Conservation (phyloP, 2,329 filamentous ascomycete genomes). For the Aspergillus terreus region DNA sequence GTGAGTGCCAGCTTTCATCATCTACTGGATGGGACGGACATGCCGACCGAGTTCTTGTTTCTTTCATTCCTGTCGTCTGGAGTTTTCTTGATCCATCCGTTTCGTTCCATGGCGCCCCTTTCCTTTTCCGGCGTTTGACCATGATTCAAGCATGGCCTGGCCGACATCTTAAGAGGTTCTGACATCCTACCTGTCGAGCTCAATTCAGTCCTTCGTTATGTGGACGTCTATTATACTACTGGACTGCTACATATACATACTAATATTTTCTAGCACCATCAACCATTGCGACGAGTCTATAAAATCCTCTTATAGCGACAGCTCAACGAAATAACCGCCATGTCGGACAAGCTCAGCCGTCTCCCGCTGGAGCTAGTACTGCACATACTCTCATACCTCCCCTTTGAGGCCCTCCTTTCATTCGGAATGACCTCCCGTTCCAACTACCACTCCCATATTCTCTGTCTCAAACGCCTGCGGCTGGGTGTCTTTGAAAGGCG, state of each 20-base stretch:
- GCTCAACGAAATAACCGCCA: background rate
- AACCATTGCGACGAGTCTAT: background rate
- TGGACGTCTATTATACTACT: too few species aligned
- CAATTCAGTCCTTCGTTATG: too few species aligned
- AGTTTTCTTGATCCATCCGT: background rate
- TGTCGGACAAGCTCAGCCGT: conserved; percentile 17
- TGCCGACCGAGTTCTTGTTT: background rate
- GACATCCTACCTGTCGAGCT: too few species aligned
- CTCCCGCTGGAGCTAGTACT: conserved; percentile 31
- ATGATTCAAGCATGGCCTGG: background rate
- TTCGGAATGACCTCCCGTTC: conserved; percentile 29
- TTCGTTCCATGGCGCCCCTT: background rate
- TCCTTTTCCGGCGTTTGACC: background rate
- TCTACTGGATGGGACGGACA: too few species aligned
- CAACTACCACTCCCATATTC: conserved; percentile 24
- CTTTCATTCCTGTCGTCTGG: background rate
- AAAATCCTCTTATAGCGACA: background rate
- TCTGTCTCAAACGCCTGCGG: conserved; percentile 27
- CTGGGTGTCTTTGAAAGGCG: conserved; percentile 31
- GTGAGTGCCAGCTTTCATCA: background rate
- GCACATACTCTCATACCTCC: conserved; percentile 28
- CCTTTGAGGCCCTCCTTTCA: conserved; percentile 25
- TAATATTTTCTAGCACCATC: background rate
- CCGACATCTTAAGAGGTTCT: too few species aligned
- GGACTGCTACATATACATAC: too few species aligned